Base-by-base conservation (phyloP, 2,329 filamentous ascomycete genomes). In the Penicillium sclerotigenum region DNA sequence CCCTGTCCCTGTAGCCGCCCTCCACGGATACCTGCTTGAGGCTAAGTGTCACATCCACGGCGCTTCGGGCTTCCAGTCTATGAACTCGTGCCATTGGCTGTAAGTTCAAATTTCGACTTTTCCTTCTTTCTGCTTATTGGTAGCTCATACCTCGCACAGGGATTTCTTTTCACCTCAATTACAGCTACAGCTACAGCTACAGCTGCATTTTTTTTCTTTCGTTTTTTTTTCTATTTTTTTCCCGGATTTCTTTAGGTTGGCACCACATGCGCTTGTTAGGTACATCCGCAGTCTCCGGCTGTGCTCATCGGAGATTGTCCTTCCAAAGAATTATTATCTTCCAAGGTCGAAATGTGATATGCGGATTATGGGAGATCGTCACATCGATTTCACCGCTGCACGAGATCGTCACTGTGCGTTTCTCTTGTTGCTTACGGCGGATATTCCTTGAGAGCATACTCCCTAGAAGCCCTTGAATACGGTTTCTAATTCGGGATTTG, bases 1-100 rank as follows among this genome's bases (percentile, higher is more conserved):
- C 53, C 56, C 43, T 59, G 59, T 64, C 46, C 59, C 57, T 52
- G 50, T 52, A 57, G 62, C 54, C 48, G 41, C 36, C 38, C 46
- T 48, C 50, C 24, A 53, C 68, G 69, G 67, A 56, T 67, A 62
- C 61, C 45, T 66, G 65, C 69, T 63, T 61, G 52, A 57, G 37
- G 48, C 47, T 24, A 56, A 42, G 40, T 45, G 52, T 53, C 26
- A 40, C 52, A 59, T 51, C 55, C 51, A 47, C 46, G 54, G 59
- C 53, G 56, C 56, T 59, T 63, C 54, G 47, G 54, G 50, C 40
- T 45, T 41, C 16, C 1, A 16, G n/a, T 24, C 3, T 31, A 38
- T 40, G 50, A 37, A 46, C 38, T 40, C 14, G 18, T 60, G 52
- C 46, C 10, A 63, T 56, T 57, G 57, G 59, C 47, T 41, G 59